Evolutionary conservation across 257 asterid genomes (phyloP).

Genomic region (Gynochthodes officinalis): DNA sequence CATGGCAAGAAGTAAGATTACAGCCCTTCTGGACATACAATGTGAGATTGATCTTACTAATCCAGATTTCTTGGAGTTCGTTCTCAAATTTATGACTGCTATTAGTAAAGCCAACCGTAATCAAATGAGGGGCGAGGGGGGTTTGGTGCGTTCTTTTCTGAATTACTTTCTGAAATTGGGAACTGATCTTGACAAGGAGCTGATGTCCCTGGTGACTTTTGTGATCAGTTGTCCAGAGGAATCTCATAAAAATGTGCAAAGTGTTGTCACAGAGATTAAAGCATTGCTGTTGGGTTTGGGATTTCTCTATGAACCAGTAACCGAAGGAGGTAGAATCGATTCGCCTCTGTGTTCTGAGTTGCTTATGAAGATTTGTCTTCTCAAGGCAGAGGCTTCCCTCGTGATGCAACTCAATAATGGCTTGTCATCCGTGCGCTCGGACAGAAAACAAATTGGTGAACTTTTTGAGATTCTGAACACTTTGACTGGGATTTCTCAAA

Average conservation of each 20-base stretch:
- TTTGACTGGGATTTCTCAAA: background rate
- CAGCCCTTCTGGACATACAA: background rate
- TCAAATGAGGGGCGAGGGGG: background rate
- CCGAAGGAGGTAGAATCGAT: background rate
- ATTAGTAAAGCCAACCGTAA: background rate
- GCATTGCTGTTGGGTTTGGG: background rate
- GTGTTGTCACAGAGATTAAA: background rate
- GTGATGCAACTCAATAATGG: background rate
- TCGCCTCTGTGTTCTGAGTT: background rate
- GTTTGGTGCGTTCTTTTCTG: background rate
- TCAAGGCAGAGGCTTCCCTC: background rate
- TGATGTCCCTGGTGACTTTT: background rate
- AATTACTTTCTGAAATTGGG: background rate
- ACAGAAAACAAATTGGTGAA: background rate
- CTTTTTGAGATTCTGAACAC: background rate
- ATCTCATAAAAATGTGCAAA: background rate
- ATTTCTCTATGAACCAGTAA: background rate
- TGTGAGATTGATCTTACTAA: conserved; percentile 1
- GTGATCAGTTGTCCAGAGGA: background rate
- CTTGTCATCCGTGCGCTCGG: background rate
- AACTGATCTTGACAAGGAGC: background rate
- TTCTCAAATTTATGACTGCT: background rate
- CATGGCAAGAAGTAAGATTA: background rate
- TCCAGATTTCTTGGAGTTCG: background rate
- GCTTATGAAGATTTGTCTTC: background rate